Conservation (phyloP, 2,329 filamentous ascomycete genomes). For the Penicillium sp. region DNA sequence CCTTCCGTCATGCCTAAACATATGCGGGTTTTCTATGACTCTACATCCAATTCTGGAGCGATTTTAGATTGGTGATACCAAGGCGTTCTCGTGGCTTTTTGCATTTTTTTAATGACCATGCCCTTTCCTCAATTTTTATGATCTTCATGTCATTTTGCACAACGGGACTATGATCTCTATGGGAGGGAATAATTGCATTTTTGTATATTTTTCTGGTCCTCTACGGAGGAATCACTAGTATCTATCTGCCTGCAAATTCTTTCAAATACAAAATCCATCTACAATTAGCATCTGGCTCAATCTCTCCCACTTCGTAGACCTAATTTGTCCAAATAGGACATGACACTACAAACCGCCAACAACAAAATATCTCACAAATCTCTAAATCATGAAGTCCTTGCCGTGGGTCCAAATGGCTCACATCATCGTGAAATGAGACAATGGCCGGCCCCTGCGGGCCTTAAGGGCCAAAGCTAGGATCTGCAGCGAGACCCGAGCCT, state of each 20-base stretch:
- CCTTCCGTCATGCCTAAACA: constrained; percentile 39
- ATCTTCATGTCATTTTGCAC: constrained; percentile 6
- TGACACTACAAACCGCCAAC: not conserved
- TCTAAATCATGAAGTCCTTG: not conserved
- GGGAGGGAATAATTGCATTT: constrained; percentile 6
- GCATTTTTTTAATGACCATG: constrained; percentile 16
- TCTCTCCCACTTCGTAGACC: not conserved
- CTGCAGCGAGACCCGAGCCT: not conserved
- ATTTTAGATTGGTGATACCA: constrained; percentile 24
- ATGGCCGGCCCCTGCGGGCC: not conserved
- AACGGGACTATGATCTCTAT: not conserved
- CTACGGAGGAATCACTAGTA: not conserved
- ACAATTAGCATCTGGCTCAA: not conserved
- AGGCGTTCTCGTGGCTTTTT: constrained; percentile 19
- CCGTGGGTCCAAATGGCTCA: not conserved
- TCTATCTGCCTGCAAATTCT: not conserved
- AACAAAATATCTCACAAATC: not conserved
- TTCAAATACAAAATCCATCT: not conserved
- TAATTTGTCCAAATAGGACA: not conserved
- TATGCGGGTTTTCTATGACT: constrained; percentile 1
- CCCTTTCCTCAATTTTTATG: constrained; percentile 11
- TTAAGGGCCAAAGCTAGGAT: not conserved
- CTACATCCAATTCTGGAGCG: constrained; percentile 16
- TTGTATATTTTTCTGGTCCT: constrained; percentile 3
- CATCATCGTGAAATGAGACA: not conserved